Evolutionary conservation across 768 basidiomycete species (phyloP).

Genomic region (Porpolomopsis calyptriformis): DNA sequence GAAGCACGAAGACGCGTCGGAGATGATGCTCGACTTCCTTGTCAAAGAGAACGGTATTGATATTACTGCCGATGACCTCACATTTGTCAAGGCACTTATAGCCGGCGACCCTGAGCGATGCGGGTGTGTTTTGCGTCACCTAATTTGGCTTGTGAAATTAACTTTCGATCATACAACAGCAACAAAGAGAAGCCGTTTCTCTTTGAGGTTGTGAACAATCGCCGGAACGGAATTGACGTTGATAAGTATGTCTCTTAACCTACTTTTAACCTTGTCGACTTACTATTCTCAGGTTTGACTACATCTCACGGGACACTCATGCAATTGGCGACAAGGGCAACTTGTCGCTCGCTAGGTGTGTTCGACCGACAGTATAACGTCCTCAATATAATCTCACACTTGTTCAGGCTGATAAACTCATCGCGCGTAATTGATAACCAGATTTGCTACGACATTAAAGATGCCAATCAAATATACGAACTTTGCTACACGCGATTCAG

Average conservation of each 20-base stretch:
- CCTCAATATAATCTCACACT: background rate
- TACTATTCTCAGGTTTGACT: conserved; percentile 52
- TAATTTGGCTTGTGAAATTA: conserved; percentile 6
- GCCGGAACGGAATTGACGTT: conserved; percentile 73
- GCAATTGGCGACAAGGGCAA: conserved; percentile 56
- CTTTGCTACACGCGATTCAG: conserved; percentile 66
- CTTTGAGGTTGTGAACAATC: conserved; percentile 80
- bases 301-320: conserved; percentile 65
- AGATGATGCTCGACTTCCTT: conserved; percentile 73
- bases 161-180: conserved; percentile 9
- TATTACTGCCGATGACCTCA: conserved; percentile 37
- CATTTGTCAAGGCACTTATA: conserved; percentile 71
- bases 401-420: conserved; percentile 54
- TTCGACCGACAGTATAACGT: background rate
- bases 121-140: conserved; percentile 29
- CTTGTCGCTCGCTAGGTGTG: conserved; percentile 40
- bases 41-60: conserved; percentile 44
- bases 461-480: conserved; percentile 65
- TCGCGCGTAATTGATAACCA: conserved; percentile 63
- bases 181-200: conserved; percentile 55
- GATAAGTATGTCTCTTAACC: conserved; percentile 49
- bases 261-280: background rate
- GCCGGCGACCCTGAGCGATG: conserved; percentile 45
- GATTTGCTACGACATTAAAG: conserved; percentile 78
- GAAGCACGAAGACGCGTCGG: conserved; percentile 72